These are phyloP conservation scores for Oidiodendron maius DNA, from an alignment of 495 filamentous ascomycete species.

Conservation along the genomic window DNA sequence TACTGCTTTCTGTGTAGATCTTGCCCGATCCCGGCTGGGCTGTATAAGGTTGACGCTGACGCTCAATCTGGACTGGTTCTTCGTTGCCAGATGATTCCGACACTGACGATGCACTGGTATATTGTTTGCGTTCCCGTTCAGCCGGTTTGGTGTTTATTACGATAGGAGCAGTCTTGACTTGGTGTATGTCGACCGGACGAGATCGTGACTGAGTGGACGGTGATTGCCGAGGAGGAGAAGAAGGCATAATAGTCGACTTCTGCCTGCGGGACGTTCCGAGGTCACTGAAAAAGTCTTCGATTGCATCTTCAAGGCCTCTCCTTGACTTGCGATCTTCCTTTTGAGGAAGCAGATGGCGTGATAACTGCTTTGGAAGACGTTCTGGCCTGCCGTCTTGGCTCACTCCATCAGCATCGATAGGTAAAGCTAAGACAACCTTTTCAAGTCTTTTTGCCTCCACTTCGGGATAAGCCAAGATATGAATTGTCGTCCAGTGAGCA, in stretches of 20 bases:
- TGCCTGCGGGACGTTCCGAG: slow-evolving; percentile 12
- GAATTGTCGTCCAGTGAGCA: slow-evolving; percentile 65
- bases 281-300: slow-evolving; percentile 19
- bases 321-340: slow-evolving; percentile 15
- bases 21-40: slow-evolving; percentile 20
- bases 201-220: slow-evolving; percentile 12
- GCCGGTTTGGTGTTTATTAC: slow-evolving; percentile 13
- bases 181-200: slow-evolving; percentile 21
- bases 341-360: slow-evolving; percentile 62
- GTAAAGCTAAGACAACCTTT: slow-evolving; percentile 66
- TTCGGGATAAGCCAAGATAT: slow-evolving; percentile 73
- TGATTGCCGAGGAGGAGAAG: slow-evolving; percentile 11
- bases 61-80: slow-evolving; percentile 20
- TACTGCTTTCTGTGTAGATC: slow-evolving; percentile 10
- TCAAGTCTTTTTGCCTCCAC: slow-evolving; percentile 70
- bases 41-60: slow-evolving; percentile 22
- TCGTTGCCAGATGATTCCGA: slow-evolving; percentile 14
- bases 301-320: slow-evolving; percentile 15
- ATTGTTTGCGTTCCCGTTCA: slow-evolving; percentile 21
- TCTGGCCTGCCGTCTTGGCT: slow-evolving; percentile 67
- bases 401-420: slow-evolving; percentile 48
- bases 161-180: slow-evolving; percentile 13
- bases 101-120: slow-evolving; percentile 11
- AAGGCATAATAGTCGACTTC: slow-evolving; percentile 14
- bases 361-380: slow-evolving; percentile 73